phyloP scores from a whole-genome alignment of 2,329 filamentous ascomycete genomes.

The Pseudogymnoascus sp. region DNA sequence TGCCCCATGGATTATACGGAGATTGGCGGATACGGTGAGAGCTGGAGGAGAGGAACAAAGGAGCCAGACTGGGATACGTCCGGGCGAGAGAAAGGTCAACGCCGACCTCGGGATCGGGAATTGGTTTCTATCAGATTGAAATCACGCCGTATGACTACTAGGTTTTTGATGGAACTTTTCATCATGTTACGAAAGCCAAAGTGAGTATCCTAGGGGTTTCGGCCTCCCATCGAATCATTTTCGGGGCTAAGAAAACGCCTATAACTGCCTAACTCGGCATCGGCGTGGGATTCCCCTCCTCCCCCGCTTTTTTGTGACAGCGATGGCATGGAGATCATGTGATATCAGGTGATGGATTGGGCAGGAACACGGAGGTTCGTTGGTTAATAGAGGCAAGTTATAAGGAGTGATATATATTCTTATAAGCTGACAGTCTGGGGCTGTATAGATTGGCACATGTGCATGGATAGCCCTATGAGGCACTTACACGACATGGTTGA shows the following conservation, averaged over 20 bases:
- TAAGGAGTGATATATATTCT: neutral
- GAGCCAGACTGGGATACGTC: neutral
- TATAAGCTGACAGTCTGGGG: neutral
- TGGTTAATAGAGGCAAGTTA: neutral
- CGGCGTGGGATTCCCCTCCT: neutral
- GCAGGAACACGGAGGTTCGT: neutral
- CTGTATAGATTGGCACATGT: neutral
- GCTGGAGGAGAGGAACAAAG: neutral
- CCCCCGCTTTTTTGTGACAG: neutral
- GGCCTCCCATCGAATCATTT: neutral
- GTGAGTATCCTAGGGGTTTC: neutral
- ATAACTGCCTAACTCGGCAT: neutral
- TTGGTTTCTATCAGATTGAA: neutral
- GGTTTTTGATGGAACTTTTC: neutral
- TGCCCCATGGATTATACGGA: neutral
- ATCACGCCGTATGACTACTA: too few species aligned
- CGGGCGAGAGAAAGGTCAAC: neutral
- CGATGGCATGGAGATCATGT: neutral
- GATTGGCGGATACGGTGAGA: neutral
- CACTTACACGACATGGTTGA: neutral
- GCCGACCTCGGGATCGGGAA: neutral
- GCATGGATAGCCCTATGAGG: neutral
- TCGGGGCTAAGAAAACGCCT: neutral
- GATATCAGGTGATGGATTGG: neutral
- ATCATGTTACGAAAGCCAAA: neutral